These are phyloP conservation scores for Backusella morwellensis DNA, from an alignment of 192 early-diverging fungal species.

Conservation along the genomic window DNA sequence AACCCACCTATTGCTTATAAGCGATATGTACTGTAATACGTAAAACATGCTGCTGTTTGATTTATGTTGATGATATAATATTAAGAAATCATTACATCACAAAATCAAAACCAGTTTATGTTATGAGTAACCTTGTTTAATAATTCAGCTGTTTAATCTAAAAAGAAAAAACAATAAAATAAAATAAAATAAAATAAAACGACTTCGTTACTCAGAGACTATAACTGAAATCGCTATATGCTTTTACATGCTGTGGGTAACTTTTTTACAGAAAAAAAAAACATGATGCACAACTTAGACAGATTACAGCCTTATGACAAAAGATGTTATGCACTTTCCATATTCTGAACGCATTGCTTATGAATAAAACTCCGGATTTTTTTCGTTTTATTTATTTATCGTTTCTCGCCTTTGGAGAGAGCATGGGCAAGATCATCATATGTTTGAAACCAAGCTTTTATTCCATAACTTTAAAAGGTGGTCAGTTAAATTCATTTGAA, in stretches of 20 bases:
- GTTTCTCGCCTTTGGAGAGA: neutral
- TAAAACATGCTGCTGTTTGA: neutral
- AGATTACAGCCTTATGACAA: neutral
- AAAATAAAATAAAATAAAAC: too few relatives aligned
- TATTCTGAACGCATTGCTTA: neutral
- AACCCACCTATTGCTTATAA: too few relatives aligned
- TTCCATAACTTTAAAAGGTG: neutral
- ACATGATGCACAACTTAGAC: neutral
- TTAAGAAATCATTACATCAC: neutral
- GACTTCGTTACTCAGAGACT: neutral
- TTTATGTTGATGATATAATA: neutral
- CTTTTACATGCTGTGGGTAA: neutral
- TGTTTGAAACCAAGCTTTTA: neutral
- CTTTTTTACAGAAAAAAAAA: neutral
- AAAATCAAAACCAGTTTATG: neutral
- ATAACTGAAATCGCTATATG: neutral
- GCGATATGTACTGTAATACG: too few relatives aligned
- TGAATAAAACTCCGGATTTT: neutral
- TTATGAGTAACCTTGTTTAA: neutral
- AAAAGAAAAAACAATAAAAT: too few relatives aligned
- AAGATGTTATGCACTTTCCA: neutral
- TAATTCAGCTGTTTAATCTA: neutral
- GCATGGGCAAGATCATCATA: neutral
- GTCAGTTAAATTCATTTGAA: neutral
- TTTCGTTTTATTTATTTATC: neutral